Evolutionary conservation across 495 filamentous ascomycete species (phyloP).

Genomic region (Clohesyomyces aquaticus): DNA sequence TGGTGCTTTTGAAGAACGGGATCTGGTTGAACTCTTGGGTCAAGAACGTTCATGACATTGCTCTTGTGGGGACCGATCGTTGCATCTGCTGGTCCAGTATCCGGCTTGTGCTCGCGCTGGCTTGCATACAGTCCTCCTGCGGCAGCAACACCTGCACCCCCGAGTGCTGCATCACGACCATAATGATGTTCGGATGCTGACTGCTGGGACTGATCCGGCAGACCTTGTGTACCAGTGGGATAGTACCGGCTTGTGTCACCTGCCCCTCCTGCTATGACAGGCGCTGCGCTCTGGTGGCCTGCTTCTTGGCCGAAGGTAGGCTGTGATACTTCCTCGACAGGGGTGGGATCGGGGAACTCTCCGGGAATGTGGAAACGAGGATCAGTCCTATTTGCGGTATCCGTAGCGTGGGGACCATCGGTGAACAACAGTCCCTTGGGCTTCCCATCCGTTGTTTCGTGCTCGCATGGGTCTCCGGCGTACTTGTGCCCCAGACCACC

Average conservation of each 20-base stretch:
- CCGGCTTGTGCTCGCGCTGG: neutral
- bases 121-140: neutral
- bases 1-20: constrained; percentile 25
- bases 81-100: constrained; percentile 19
- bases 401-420: constrained; percentile 28
- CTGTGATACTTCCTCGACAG: constrained; percentile 11
- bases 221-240: neutral
- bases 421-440: constrained; percentile 8
- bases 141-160: constrained; percentile 19
- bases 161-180: constrained; percentile 33
- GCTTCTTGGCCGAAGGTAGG: neutral
- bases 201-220: constrained; percentile 1
- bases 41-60: constrained; percentile 27
- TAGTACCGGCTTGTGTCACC: constrained; percentile 19
- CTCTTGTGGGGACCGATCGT: constrained; percentile 36
- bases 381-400: constrained; percentile 36
- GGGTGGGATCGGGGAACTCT: constrained; percentile 31
- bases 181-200: constrained; percentile 39
- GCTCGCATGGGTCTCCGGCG: constrained; percentile 24
- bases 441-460: neutral
- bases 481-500: constrained; percentile 26
- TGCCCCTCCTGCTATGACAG: constrained; percentile 23
- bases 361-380: constrained; percentile 39
- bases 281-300: constrained; percentile 33
- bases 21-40: constrained; percentile 32